Conservation (phyloP, 2,329 filamentous ascomycete species). For the Colletotrichum liaoningense region DNA sequence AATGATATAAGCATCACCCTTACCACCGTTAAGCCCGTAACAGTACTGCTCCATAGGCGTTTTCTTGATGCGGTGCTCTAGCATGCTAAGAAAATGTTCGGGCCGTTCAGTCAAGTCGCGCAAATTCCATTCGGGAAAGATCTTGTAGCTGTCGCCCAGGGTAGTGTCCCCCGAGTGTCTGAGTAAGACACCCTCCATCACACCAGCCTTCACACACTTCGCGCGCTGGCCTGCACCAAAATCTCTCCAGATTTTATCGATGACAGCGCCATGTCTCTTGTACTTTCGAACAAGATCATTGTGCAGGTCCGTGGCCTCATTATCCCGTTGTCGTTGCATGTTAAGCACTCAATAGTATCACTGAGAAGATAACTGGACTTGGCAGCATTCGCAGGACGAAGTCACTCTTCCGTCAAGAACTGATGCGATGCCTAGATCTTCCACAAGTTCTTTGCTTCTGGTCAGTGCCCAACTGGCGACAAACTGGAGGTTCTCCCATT, state of each 20-base stretch:
- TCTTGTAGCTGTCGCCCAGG: conserved; percentile 50
- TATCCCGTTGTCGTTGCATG: neutral
- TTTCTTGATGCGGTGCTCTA: conserved; percentile 51
- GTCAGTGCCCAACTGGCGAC: no score
- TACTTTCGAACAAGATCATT: conserved; percentile 54
- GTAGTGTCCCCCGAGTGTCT: conserved; percentile 47
- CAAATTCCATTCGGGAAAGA: conserved; percentile 58
- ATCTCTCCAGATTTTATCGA: conserved; percentile 54
- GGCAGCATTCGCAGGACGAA: neutral
- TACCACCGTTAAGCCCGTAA: conserved; percentile 42
- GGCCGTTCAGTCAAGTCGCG: conserved; percentile 50
- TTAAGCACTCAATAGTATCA: neutral
- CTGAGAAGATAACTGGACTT: no score
- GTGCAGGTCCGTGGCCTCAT: conserved; percentile 44
- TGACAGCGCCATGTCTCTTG: conserved; percentile 44
- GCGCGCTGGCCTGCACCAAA: conserved; percentile 48
- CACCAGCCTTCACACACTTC: conserved; percentile 48
- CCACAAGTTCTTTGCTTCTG: no score
- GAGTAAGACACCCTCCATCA: conserved; percentile 47
- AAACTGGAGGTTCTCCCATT: no score
- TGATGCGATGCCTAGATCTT: no score
- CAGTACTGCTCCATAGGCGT: conserved; percentile 48
- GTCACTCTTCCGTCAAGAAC: no score
- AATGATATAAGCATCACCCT: conserved; percentile 51
- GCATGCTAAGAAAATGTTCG: conserved; percentile 49